A percentile compares a stretch with the other conserved stretches of the same genome.
Evolutionary conservation across 768 basidiomycete genomes (phyloP).

Genomic region (Vararia minispora): DNA sequence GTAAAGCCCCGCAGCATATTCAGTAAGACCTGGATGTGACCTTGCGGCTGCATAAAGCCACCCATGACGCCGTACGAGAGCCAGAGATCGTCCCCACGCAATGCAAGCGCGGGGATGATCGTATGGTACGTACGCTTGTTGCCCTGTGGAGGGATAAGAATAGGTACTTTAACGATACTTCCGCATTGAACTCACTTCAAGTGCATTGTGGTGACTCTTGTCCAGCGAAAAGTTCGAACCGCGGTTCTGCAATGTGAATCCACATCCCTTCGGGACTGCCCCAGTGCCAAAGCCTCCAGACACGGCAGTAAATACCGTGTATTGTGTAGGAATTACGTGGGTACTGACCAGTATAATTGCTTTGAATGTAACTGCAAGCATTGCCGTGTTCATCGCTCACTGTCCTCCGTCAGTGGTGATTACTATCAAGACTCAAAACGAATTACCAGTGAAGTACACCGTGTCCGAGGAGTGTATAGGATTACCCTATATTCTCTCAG

Average conservation of each 20-base stretch:
- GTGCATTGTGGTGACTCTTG: constrained; percentile 75
- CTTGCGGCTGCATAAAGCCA: constrained; percentile 93
- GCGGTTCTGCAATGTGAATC: constrained; percentile 94
- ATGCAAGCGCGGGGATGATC: constrained; percentile 85
- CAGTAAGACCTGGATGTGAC: constrained; percentile 88
- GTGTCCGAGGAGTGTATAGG: constrained; percentile 86
- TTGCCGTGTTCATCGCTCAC: constrained; percentile 84
- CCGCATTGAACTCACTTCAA: constrained; percentile 53
- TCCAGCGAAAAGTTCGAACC: constrained; percentile 76
- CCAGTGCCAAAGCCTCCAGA: constrained; percentile 83
- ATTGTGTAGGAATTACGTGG: not conserved
- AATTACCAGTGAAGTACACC: constrained; percentile 84
- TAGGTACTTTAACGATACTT: not conserved
- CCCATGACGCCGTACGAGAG: constrained; percentile 89
- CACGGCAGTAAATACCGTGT: not conserved
- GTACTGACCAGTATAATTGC: constrained; percentile 66
- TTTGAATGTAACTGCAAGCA: constrained; percentile 83
- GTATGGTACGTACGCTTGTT: constrained; percentile 89
- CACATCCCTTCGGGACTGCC: constrained; percentile 88
- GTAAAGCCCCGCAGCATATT: constrained; percentile 85
- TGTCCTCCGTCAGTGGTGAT: too few relatives aligned
- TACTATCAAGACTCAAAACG: too few relatives aligned
- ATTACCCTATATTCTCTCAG: constrained; percentile 53
- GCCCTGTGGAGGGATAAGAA: constrained; percentile 29
- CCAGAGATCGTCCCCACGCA: constrained; percentile 71